Percentiles rank a stretch among this genome's conserved stretches.
Evolutionary conservation across 2,329 filamentous ascomycete genomes (phyloP).

Genomic region (Scolecobasidium constrictum): DNA sequence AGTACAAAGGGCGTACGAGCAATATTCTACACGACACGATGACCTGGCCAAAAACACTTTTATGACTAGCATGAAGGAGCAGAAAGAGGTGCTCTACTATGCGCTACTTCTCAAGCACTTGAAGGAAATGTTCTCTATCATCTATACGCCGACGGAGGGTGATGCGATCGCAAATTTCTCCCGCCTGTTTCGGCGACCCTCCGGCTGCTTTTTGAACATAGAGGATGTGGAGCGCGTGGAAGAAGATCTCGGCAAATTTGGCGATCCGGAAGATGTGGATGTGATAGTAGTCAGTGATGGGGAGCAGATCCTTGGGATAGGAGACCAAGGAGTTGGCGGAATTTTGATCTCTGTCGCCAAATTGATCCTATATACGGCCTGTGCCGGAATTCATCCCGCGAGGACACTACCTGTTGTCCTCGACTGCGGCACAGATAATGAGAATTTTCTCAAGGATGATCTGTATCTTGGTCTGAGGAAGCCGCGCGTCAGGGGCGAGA

Average conservation of each 20-base stretch:
- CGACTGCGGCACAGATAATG: constrained; percentile 78
- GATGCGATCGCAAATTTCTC: constrained; percentile 83
- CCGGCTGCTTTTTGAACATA: constrained; percentile 74
- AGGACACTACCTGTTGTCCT: constrained; percentile 70
- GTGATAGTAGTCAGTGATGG: constrained; percentile 78
- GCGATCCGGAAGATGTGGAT: constrained; percentile 63
- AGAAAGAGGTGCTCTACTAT: constrained; percentile 77
- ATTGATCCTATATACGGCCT: constrained; percentile 69
- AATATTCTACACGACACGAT: constrained; percentile 54
- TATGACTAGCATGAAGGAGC: constrained; percentile 72
- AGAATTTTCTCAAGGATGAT: constrained; percentile 61
- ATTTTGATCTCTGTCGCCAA: constrained; percentile 81
- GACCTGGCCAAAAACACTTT: constrained; percentile 80
- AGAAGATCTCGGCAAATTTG: constrained; percentile 57
- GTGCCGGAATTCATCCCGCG: constrained; percentile 75
- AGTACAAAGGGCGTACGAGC: constrained; percentile 64
- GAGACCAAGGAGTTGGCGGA: constrained; percentile 77
- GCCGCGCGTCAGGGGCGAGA: constrained; percentile 54
- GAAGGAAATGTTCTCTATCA: constrained; percentile 80
- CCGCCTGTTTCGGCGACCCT: constrained; percentile 55
- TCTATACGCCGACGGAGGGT: constrained; percentile 84
- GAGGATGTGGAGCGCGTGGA: constrained; percentile 55
- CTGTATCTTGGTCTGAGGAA: constrained; percentile 68
- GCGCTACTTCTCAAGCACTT: constrained; percentile 69
- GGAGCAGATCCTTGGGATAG: constrained; percentile 71